Conservation (phyloP, 208 protist species). For the Strigomonas oncopelti region DNA sequence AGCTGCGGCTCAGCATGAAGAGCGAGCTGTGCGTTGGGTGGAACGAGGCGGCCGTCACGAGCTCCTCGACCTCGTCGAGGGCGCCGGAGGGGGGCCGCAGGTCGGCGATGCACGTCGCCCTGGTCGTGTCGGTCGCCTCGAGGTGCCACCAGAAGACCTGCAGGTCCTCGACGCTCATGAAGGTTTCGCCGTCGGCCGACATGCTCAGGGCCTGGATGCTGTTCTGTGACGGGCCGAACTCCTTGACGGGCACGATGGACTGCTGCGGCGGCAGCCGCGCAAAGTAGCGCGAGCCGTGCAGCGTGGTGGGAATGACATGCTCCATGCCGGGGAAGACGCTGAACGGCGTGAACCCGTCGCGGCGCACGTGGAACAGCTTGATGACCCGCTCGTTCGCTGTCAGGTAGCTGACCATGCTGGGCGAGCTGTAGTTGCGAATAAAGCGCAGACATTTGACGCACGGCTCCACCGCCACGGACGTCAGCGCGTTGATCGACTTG, state of each 20-base stretch:
- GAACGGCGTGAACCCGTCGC: constrained; percentile 72
- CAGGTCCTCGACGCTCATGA: constrained; percentile 85
- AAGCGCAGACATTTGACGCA: constrained; percentile 73
- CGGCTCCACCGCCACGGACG: constrained; percentile 72
- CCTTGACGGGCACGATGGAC: constrained; percentile 65
- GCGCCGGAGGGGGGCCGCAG: constrained; percentile 54
- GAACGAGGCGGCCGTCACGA: constrained; percentile 74
- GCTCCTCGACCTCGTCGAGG: constrained; percentile 77
- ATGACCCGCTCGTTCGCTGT: constrained; percentile 84
- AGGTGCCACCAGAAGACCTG: constrained; percentile 89
- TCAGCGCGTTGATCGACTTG: constrained; percentile 79
- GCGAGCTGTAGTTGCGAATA: constrained; percentile 55
- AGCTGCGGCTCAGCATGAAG: constrained; percentile 80
- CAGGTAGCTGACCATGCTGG: constrained; percentile 80
- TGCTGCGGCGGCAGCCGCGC: constrained; percentile 48
- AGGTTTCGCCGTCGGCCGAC: constrained; percentile 72
- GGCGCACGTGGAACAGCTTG: constrained; percentile 82
- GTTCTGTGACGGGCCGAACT: constrained; percentile 71
- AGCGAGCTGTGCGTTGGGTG: constrained; percentile 81
- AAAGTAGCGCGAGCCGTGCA: constrained; percentile 62
- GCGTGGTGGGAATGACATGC: constrained; percentile 40
- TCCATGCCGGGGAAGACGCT: constrained; percentile 73
- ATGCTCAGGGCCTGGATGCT: constrained; percentile 74
- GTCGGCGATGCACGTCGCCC: constrained; percentile 71
- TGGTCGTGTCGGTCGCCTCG: constrained; percentile 62